Base-by-base conservation (phyloP, 2,329 filamentous ascomycete species). In the Huntiella bhutanensis region DNA sequence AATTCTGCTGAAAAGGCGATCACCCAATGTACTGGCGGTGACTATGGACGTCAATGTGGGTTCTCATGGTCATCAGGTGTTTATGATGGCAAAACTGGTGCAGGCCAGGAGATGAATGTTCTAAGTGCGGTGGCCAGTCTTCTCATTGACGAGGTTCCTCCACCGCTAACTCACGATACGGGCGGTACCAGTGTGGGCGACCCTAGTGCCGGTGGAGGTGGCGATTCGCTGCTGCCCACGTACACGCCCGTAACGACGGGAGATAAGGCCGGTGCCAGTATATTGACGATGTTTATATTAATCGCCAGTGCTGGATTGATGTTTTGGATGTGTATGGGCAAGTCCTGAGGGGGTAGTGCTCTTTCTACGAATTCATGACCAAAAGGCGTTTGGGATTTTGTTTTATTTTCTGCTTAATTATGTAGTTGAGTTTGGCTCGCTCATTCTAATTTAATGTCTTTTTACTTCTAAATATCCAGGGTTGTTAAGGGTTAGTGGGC, bases 101-200 rank as follows among this genome's bases (percentile, higher is more conserved):
- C 74, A 44, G 72, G 75, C 6, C 71, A 79, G 57, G 64, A 73
- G 54, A 74, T 79, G 65, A 69, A 68, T 46, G 73, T 69, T 0
- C 59, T 77, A 11, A 67, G 68, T 19, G 67, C 75, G 3, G 65
- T 77, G 13, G 67, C 68, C 4, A 67, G 67, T 1, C 67, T 70
- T 4, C 59, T 77, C 39, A 63, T 72, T 39, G 56, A 59, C 22
- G 52, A 57, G 4, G 60, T 62, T 2, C 57, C 62, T 16, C 52
- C 57, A 2, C 67, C 69, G 0, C 58, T 66, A 12, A 70, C 69
- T 0, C 64, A 63, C 2, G 52, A 57, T 7, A 64, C 62, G 1
- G 74, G 73, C 43, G 75, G 74, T 46, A 75, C 64, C 1, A 68
- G 65, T 39, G 55, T 57, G 51, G 66, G 67, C 32, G 58, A 70